phyloP scores from a whole-genome alignment of 306 rosid genomes.

The Senna tora region DNA sequence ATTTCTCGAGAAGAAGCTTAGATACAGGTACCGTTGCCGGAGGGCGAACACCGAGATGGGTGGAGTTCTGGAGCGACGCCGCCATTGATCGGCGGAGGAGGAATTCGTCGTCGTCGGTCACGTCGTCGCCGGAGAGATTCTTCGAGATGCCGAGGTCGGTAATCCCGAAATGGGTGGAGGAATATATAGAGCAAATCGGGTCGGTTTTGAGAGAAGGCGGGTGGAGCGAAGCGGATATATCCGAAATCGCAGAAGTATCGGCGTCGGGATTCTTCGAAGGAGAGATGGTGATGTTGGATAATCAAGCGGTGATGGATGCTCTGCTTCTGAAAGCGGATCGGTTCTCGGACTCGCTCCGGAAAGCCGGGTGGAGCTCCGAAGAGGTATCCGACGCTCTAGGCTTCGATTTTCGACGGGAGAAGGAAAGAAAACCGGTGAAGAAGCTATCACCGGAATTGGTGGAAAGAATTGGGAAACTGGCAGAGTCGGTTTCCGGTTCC shows the following conservation, averaged over 20 bases:
- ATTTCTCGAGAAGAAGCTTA: slow-evolving; percentile 63
- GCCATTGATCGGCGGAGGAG: slow-evolving; percentile 64
- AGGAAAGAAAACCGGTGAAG: slow-evolving; percentile 64
- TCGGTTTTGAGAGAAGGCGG: slow-evolving; percentile 75
- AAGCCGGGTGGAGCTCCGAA: slow-evolving; percentile 97
- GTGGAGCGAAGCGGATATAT: slow-evolving; percentile 84
- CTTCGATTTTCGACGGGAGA: slow-evolving; percentile 71
- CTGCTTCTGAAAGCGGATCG: slow-evolving; percentile 69
- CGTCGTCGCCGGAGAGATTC: slow-evolving; percentile 62
- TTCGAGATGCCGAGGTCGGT: slow-evolving; percentile 56
- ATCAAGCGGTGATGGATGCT: slow-evolving; percentile 76
- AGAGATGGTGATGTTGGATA: slow-evolving; percentile 69
- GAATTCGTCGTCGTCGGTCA: slow-evolving; percentile 41
- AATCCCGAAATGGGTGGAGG: slow-evolving; percentile 73
- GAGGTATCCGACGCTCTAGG: slow-evolving; percentile 85
- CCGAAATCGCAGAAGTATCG: slow-evolving; percentile 68
- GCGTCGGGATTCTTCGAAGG: slow-evolving; percentile 72
- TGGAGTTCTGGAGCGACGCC: slow-evolving; percentile 90
- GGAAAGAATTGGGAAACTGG: slow-evolving; percentile 69
- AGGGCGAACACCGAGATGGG: slow-evolving; percentile 81
- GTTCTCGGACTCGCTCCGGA: slow-evolving; percentile 71
- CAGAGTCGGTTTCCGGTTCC: slow-evolving; percentile 70
- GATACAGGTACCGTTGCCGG: slow-evolving; percentile 52
- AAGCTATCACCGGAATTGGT: slow-evolving; percentile 73
- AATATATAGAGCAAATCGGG: slow-evolving; percentile 68